Evolutionary conservation across 768 basidiomycete species (phyloP).

Genomic region (Trametes coccinea): DNA sequence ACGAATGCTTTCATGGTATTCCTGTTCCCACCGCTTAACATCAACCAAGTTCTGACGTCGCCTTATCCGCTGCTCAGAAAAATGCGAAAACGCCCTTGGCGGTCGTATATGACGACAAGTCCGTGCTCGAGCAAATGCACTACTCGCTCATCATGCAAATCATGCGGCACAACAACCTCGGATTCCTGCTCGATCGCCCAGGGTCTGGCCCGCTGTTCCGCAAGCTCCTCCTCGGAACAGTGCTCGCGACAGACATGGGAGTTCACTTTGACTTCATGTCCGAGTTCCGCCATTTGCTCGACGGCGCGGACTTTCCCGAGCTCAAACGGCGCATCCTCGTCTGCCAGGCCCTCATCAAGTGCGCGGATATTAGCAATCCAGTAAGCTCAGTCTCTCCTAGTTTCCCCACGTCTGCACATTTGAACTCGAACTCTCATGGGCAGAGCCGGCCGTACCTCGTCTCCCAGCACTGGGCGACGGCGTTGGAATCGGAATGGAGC

Average conservation of each 20-base stretch:
- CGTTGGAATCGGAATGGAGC: constrained; percentile 87
- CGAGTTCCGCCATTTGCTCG: constrained; percentile 53
- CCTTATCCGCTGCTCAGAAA: constrained; percentile 53
- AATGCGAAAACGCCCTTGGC: constrained; percentile 91
- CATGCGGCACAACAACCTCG: constrained; percentile 79
- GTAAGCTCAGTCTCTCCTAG: constrained; percentile 48
- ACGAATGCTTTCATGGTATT: constrained; percentile 90
- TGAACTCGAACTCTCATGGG: constrained; percentile 2
- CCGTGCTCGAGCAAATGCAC: constrained; percentile 92
- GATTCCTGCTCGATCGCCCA: constrained; percentile 61
- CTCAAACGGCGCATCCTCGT: constrained; percentile 62
- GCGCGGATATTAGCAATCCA: constrained; percentile 98
- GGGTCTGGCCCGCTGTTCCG: constrained; percentile 53
- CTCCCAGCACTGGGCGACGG: constrained; percentile 89
- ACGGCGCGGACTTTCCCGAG: constrained; percentile 38
- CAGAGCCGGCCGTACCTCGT: constrained; percentile 93
- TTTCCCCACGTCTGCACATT: too few relatives aligned
- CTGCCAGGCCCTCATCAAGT: constrained; percentile 93
- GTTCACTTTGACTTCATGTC: constrained; percentile 85
- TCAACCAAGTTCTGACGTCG: neutral
- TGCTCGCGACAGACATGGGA: constrained; percentile 94
- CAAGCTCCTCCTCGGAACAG: constrained; percentile 74
- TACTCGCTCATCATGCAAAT: constrained; percentile 76
- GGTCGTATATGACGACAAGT: constrained; percentile 84
- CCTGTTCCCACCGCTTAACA: constrained; percentile 8